Conservation (phyloP, 2,329 filamentous ascomycete species). For the Phaeoacremonium minimum region DNA sequence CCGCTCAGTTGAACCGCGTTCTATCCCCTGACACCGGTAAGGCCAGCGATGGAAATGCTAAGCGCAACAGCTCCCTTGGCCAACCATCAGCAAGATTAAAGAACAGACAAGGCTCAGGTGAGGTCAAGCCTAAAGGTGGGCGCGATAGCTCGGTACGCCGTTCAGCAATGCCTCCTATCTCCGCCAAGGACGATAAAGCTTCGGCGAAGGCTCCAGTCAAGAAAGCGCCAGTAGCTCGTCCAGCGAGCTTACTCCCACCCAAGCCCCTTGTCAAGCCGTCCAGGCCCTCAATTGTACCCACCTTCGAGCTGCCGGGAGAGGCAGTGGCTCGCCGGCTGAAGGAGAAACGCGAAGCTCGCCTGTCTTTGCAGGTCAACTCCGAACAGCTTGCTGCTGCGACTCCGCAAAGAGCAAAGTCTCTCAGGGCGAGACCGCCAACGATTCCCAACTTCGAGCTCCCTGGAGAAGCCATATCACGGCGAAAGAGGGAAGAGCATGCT, state of each 20-base stretch:
- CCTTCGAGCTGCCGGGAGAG: conserved; percentile 61
- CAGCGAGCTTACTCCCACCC: conserved; percentile 36
- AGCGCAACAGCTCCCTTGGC: no score
- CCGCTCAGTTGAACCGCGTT: conserved; percentile 5
- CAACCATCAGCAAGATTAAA: no score
- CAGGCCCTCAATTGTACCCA: conserved; percentile 49
- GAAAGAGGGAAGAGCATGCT: conserved; percentile 52
- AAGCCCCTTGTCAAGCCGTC: conserved; percentile 45
- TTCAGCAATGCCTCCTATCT: conserved; percentile 32
- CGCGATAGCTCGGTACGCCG: conserved; percentile 33
- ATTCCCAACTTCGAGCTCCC: conserved; percentile 58
- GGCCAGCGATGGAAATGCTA: not conserved
- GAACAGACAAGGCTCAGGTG: conserved; percentile 29
- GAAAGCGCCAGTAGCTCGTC: conserved; percentile 24
- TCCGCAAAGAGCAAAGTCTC: conserved; percentile 35
- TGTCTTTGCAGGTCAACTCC: conserved; percentile 30
- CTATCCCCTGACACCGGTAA: not conserved
- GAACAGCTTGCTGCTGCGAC: conserved; percentile 29
- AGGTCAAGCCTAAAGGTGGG: conserved; percentile 34
- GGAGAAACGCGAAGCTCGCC: conserved; percentile 54
- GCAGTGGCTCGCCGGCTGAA: conserved; percentile 53
- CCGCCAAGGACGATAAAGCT: conserved; percentile 21
- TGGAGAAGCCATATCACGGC: conserved; percentile 54
- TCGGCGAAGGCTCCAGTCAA: conserved; percentile 10
- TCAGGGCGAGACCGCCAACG: conserved; percentile 46